Evolutionary conservation across 192 early-diverging fungal species (phyloP), one percentile per base, ranked within the genome.

Genomic region (Jimgerdemannia lactiflua): DNA sequence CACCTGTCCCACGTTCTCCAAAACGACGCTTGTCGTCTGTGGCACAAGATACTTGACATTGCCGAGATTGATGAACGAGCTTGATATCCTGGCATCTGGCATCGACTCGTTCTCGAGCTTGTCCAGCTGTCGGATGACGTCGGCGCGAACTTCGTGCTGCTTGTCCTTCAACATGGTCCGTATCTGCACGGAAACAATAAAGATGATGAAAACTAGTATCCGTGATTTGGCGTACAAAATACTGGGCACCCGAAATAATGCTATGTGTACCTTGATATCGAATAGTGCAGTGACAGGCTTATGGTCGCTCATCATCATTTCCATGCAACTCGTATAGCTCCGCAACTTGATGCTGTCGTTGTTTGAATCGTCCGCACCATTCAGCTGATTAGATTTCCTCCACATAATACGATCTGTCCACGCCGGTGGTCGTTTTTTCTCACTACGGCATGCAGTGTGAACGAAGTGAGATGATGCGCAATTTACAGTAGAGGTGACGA

Each of bases 391-490:
- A 18, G 70, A 43, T 65, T 74, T 93, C 75, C 90, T 90, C 94
- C 94, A 98, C 63, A 98, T 82, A 39, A 99, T 91, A 42, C 98
- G 91, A 77, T 99, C 98, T 74, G 95, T 97, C 90, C 96, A 99
- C 3, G 95, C 91, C 17, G 98, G 98, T 4, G 91, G 82, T 42
- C 98, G 87, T 19, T 85, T 85, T 75, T 96, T 96, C 75, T 93
- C 93, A 69, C 89, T 86, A 78, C 42, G 69, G 6, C 14, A 14
- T 59, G 49, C 49, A 14, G 70, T 78, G 41, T 59, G 42, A 49
- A 44, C 42, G 2, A 3, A 64, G 9, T 74, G 29, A 9, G 44
- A 4, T 20, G 43, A 39, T 59, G 49, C 79, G 39, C 8, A 68
- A 29, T n/a, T 3, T 7, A n/a, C 18, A 43, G 41, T 17, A 6